Conservation (phyloP, 306 rosid genomes). For the Chamaecrista fasciculata region DNA sequence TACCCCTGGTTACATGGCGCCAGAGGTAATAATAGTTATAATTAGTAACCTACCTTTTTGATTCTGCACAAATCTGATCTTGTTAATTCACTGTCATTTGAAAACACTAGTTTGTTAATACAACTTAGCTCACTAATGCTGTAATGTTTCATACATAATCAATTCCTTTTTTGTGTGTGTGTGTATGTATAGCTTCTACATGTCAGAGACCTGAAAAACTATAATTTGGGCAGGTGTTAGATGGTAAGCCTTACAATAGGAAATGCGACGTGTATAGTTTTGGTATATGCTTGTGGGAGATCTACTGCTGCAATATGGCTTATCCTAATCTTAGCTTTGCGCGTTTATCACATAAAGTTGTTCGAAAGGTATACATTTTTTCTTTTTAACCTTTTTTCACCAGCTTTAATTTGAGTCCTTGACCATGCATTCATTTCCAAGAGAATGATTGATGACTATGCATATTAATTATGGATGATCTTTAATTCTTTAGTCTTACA, state of each 20-base stretch:
- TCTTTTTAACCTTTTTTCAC: not conserved
- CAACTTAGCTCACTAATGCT: not conserved
- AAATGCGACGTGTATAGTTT: constrained; percentile 87
- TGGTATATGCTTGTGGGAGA: constrained; percentile 95
- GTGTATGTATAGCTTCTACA: not conserved
- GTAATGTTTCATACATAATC: not conserved
- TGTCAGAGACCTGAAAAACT: not conserved
- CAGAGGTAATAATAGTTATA: constrained; percentile 92
- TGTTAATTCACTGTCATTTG: no score
- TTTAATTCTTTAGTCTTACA: not conserved
- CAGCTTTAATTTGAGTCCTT: no score
- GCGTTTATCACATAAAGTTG: constrained; percentile 67
- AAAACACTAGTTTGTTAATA: no score
- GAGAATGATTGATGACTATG: no score
- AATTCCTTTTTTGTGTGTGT: not conserved
- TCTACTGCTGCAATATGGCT: constrained; percentile 89
- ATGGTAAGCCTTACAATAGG: constrained; percentile 90
- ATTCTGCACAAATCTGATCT: not conserved
- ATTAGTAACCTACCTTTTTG: not conserved
- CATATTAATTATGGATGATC: no score
- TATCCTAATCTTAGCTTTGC: constrained; percentile 71
- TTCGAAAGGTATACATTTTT: constrained; percentile 47
- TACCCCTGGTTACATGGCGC: constrained; percentile 92
- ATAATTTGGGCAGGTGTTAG: constrained; percentile 56
- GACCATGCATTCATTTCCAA: no score